Evolutionary conservation across 2,329 filamentous ascomycete genomes (phyloP), one percentile per base, ranked within the genome.

Genomic region (Cytospora mali): DNA sequence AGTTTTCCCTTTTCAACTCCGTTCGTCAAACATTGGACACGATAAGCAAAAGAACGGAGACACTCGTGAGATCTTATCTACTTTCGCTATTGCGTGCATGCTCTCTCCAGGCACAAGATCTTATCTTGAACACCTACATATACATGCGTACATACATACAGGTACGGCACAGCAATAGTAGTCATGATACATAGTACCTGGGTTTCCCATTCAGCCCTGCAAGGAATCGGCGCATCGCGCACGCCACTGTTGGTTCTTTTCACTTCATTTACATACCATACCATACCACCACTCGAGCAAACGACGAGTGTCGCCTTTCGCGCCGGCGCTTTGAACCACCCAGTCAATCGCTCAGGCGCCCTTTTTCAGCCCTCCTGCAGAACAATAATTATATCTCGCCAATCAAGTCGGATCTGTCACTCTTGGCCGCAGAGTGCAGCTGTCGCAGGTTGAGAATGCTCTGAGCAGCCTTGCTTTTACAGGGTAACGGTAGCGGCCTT

Each of bases 271-370:
- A 42, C 13, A 21, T 42, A n/a, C 10, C n/a, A n/a, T 42, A n/a
- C n/a, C n/a, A 9, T 9, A 42, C 18, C 18, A 42, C 18, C n/a
- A n/a, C n/a, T n/a, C n/a, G 39, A 42, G 18, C 18, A 42, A 18
- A 60, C 57, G 35, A 54, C 57, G 50, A 35, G 46, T 54, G 39
- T 60, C 58, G 58, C 50, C 49, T 49, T 21, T 60, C 58, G 58
- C 58, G 58, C 58, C 58, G 58, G 50, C 39, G 39, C 42, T 60
- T 54, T 16, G 46, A 59, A 46, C 57, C 27, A 23, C 33, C 39
- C 35, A 60, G 50, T 31, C 33, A 54, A 25, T 48, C 50, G 48
- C 58, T 50, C 46, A 54, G 35, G 28, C n/a, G n/a, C n/a, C n/a
- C n/a, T n/a, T n/a, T n/a, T n/a, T 60, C 35, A 27, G 54, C 33